These are phyloP conservation scores for Paspalum vaginatum DNA, from an alignment of 176 grass and related monocot species.

Conservation along the genomic window DNA sequence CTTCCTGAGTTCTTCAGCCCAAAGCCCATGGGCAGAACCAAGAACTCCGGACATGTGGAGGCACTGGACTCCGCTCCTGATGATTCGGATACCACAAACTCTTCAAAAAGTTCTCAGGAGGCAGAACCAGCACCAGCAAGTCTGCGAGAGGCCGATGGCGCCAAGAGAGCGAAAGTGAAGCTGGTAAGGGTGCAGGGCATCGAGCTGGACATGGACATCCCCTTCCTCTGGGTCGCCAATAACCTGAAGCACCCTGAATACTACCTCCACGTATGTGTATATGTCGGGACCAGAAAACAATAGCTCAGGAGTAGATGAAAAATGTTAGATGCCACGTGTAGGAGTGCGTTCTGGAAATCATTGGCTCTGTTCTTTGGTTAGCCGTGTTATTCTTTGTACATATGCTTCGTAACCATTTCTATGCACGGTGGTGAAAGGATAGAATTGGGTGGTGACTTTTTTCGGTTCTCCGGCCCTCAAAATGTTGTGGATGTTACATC, in stretches of 20 bases:
- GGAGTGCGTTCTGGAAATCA: not conserved
- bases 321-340: not conserved
- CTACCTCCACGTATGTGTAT: slow-evolving; percentile 84
- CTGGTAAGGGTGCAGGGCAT: slow-evolving; percentile 89
- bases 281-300: slow-evolving; percentile 45
- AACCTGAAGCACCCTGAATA: slow-evolving; percentile 83
- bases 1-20: slow-evolving; percentile 70
- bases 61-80: slow-evolving; percentile 21
- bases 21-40: not conserved
- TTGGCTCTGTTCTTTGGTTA: slow-evolving; percentile 46
- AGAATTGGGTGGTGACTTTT: not conserved
- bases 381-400: slow-evolving; percentile 36
- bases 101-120: slow-evolving; percentile 16
- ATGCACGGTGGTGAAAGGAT: not conserved
- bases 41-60: slow-evolving; percentile 19
- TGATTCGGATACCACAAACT: slow-evolving; percentile 25
- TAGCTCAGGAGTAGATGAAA: slow-evolving; percentile 21
- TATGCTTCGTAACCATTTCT: not conserved
- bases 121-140: not conserved
- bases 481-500: not conserved
- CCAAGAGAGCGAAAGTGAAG: slow-evolving; percentile 46
- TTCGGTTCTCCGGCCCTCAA: not conserved
- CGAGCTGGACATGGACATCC: slow-evolving; percentile 72
- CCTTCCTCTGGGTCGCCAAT: slow-evolving; percentile 90
- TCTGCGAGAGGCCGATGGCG: not conserved